Conservation (phyloP, 805 yeast genomes). For the Starmerella vaccinii region DNA sequence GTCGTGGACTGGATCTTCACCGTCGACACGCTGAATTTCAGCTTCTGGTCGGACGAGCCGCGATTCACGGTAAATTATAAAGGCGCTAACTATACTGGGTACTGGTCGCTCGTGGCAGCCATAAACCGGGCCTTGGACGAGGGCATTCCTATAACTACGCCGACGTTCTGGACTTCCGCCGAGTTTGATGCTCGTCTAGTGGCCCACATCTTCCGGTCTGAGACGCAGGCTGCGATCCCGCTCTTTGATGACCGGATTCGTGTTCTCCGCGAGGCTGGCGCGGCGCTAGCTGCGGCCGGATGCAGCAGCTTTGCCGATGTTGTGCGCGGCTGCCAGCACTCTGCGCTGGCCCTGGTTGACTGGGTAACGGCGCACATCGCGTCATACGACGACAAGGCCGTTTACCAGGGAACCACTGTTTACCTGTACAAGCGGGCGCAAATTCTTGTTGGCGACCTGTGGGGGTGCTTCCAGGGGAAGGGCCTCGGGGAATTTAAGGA, state of each 20-base stretch:
- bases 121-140: constrained; percentile 35
- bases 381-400: constrained; percentile 31
- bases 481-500: constrained; percentile 33
- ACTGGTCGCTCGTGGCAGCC: constrained; percentile 39
- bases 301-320: constrained; percentile 24
- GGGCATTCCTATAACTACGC: constrained; percentile 33
- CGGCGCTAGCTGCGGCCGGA: constrained; percentile 20
- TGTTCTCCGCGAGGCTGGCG: constrained; percentile 34
- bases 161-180: constrained; percentile 30
- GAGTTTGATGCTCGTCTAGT: constrained; percentile 26
- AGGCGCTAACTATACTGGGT: constrained; percentile 34
- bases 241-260: constrained; percentile 30
- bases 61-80: constrained; percentile 32
- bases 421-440: constrained; percentile 36
- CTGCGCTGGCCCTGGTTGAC: constrained; percentile 31
- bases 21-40: constrained; percentile 36
- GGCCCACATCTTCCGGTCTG: constrained; percentile 30
- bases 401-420: constrained; percentile 29
- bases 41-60: constrained; percentile 37
- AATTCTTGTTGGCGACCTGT: constrained; percentile 36
- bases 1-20: constrained; percentile 35
- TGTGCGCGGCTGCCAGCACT: constrained; percentile 24
- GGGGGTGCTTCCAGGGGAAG: constrained; percentile 37
- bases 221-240: constrained; percentile 31
- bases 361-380: constrained; percentile 27